phyloP scores from a whole-genome alignment of 331 rosid species.

The Arachis monticola region DNA sequence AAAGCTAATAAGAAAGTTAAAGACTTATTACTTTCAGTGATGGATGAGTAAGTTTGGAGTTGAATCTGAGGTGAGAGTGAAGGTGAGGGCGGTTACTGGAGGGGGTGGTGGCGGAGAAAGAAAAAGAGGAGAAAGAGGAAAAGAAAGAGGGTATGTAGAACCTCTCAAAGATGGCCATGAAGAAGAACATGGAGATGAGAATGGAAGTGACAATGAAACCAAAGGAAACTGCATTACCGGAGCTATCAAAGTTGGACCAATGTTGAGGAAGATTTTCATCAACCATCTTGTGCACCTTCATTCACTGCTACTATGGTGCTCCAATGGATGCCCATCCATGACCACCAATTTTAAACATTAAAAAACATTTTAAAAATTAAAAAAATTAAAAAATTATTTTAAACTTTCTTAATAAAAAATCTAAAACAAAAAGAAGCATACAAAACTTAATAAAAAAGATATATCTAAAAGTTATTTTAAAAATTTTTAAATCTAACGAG shows the following conservation, averaged over 20 bases:
- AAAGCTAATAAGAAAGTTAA: too few relatives aligned
- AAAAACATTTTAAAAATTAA: too few relatives aligned
- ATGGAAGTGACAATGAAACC: conserved; percentile 96
- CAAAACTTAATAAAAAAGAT: too few relatives aligned
- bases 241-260: conserved; percentile 65
- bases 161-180: conserved; percentile 92
- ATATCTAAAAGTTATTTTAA: too few relatives aligned
- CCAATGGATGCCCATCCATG: conserved; percentile 79
- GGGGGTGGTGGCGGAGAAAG: conserved; percentile 32
- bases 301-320: conserved; percentile 68
- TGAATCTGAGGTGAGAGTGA: conserved; percentile 50
- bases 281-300: conserved; percentile 67
- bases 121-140: conserved; percentile 52
- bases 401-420: too few relatives aligned
- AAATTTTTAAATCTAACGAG: too few relatives aligned
- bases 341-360: neutral
- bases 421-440: too few relatives aligned
- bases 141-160: conserved; percentile 70
- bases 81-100: conserved; percentile 32
- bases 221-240: conserved; percentile 90
- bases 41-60: conserved; percentile 57
- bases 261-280: conserved; percentile 11
- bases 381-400: too few relatives aligned
- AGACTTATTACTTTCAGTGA: conserved; percentile 71
- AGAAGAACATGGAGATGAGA: conserved; percentile 88